These are phyloP conservation scores for Corymbia calophylla DNA, from an alignment of 441 rosid genomes.

Conservation along the genomic window DNA sequence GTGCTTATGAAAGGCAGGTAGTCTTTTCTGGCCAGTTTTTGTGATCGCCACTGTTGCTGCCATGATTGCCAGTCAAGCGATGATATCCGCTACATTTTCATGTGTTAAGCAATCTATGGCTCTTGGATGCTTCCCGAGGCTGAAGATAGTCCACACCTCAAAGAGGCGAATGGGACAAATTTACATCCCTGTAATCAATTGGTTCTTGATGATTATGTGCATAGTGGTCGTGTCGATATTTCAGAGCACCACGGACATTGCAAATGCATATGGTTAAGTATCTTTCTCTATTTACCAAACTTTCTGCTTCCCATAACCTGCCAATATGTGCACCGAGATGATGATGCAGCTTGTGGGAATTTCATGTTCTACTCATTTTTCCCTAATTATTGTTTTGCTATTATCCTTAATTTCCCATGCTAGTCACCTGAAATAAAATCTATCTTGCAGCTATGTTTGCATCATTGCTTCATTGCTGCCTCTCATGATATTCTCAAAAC, in stretches of 20 bases:
- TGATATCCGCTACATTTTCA: slow-evolving; percentile 98
- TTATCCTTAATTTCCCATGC: background rate
- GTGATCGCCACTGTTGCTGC: slow-evolving; percentile 82
- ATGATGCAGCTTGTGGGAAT: background rate
- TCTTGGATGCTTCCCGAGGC: slow-evolving; percentile 92
- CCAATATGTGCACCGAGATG: background rate
- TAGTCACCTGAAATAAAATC: background rate
- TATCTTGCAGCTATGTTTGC: background rate
- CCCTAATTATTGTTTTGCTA: background rate
- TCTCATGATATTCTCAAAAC: background rate
- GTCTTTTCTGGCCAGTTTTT: slow-evolving; percentile 90
- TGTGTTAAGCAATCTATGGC: slow-evolving; percentile 96
- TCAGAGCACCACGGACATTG: slow-evolving; percentile 77
- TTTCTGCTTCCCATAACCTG: background rate
- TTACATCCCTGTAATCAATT: slow-evolving; percentile 82
- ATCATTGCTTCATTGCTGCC: background rate
- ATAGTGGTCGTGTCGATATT: slow-evolving; percentile 78
- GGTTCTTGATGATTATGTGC: slow-evolving; percentile 94
- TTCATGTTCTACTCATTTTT: background rate
- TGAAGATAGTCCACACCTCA: slow-evolving; percentile 94
- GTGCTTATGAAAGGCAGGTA: slow-evolving; percentile 32
- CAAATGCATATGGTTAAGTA: slow-evolving; percentile 88
- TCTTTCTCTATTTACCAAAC: background rate
- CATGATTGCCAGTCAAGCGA: slow-evolving; percentile 99
- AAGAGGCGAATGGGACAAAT: slow-evolving; percentile 83